Conservation (phyloP, 805 yeast genomes). For the Candida hungchunana region DNA sequence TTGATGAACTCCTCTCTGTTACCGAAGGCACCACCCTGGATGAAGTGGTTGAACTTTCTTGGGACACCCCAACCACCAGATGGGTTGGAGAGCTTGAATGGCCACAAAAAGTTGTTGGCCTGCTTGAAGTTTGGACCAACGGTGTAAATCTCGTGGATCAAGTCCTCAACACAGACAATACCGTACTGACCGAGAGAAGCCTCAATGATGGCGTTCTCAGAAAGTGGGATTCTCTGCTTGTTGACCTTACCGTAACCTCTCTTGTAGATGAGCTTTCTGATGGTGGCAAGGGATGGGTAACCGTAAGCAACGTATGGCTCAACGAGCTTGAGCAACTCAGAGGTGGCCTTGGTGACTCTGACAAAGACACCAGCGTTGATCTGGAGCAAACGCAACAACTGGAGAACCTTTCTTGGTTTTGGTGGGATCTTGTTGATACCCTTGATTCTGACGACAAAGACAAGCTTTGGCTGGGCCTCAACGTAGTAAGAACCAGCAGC, state of each 20-base stretch:
- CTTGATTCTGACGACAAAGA: conserved; percentile 95
- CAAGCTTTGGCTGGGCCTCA: conserved; percentile 91
- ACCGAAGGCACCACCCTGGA: conserved; percentile 98
- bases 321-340: conserved; percentile 87
- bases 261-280: conserved; percentile 92
- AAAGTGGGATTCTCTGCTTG: conserved; percentile 90
- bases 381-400: conserved; percentile 88
- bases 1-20: conserved; percentile 96
- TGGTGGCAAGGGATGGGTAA: conserved; percentile 90
- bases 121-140: conserved; percentile 99
- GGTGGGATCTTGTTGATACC: conserved; percentile 99
- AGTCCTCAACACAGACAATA: conserved; percentile 86
- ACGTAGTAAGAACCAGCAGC: conserved; percentile 93
- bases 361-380: conserved; percentile 94
- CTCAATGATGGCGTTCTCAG: conserved; percentile 87
- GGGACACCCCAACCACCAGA: conserved; percentile 96
- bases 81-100: conserved; percentile 95
- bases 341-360: conserved; percentile 92
- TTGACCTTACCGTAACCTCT: conserved; percentile 97
- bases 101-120: conserved; percentile 98
- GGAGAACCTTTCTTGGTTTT: conserved; percentile 98
- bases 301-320: conserved; percentile 98
- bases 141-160: conserved; percentile 93
- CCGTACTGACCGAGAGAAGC: conserved; percentile 88
- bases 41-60: conserved; percentile 95